A percentile compares a stretch with the other conserved stretches of the same genome.
Conservation (phyloP, 345 rosid species). For the Hibiscus mutabilis region DNA sequence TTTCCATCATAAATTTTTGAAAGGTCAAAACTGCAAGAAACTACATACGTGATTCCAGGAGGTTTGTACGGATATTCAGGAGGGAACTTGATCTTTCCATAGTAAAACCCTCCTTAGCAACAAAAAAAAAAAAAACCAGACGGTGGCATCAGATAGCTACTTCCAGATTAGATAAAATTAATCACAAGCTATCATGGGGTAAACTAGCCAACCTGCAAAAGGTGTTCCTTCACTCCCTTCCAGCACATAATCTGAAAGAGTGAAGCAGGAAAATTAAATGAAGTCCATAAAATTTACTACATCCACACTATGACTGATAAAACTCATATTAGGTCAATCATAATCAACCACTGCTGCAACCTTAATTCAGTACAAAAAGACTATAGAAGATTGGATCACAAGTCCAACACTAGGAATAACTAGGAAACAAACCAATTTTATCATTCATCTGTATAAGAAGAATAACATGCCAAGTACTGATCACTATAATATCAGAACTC, state of each 20-base stretch:
- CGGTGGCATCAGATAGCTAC: neutral
- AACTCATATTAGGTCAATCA: neutral
- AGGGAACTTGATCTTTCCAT: slow-evolving; percentile 97
- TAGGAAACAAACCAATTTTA: neutral
- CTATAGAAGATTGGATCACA: neutral
- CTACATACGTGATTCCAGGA: slow-evolving; percentile 89
- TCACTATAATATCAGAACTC: neutral
- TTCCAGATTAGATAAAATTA: slow-evolving; percentile 10
- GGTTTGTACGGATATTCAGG: slow-evolving; percentile 96
- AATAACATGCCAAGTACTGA: neutral
- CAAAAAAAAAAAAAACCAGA: neutral
- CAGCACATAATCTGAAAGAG: slow-evolving; percentile 73
- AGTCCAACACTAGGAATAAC: neutral
- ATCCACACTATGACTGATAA: slow-evolving; percentile 7
- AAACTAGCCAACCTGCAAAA: slow-evolving; percentile 64
- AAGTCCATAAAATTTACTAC: neutral
- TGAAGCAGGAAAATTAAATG: slow-evolving; percentile 13
- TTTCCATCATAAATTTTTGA: neutral
- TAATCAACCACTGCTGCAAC: neutral
- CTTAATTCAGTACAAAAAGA: neutral
- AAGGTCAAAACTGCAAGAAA: slow-evolving; percentile 11
- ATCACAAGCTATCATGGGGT: slow-evolving; percentile 15
- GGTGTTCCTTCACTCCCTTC: slow-evolving; percentile 97
- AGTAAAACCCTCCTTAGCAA: slow-evolving; percentile 67
- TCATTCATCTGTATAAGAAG: neutral